Evolutionary conservation across 2,329 filamentous ascomycete species (phyloP).

Genomic region (Furcasterigmium furcatum): DNA sequence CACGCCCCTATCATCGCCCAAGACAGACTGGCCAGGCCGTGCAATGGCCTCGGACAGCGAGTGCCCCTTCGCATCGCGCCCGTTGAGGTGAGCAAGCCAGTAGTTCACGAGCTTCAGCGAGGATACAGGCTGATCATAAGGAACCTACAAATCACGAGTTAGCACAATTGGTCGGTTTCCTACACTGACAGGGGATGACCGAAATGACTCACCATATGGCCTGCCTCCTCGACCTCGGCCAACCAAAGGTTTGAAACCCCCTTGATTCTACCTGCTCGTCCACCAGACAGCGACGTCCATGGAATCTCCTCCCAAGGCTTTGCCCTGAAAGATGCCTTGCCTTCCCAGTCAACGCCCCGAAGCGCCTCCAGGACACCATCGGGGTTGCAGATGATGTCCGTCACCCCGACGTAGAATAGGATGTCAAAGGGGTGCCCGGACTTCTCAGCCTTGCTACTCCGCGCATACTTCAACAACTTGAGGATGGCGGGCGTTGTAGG

Average conservation of each 20-base stretch:
- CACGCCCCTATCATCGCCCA: background rate
- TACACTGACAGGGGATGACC: no score
- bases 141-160: no score
- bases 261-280: background rate
- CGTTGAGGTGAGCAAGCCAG: conserved; percentile 1
- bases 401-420: conserved; percentile 2
- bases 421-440: background rate
- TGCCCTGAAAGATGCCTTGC: background rate
- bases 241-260: background rate
- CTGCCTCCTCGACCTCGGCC: background rate
- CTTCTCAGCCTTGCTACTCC: background rate
- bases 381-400: conserved; percentile 7
- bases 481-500: background rate
- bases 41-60: background rate
- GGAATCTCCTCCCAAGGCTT: background rate
- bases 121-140: conserved; percentile 3
- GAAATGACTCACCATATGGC: no score
- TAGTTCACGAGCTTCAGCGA: conserved; percentile 2
- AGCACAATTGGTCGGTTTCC: background rate
- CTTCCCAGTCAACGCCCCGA: background rate
- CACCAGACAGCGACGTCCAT: background rate
- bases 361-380: conserved; percentile 5
- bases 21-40: background rate
- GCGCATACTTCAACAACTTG: background rate
- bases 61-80: background rate